Conservation (phyloP, 2,329 filamentous ascomycete genomes). For the Nigrospora sphaerica region DNA sequence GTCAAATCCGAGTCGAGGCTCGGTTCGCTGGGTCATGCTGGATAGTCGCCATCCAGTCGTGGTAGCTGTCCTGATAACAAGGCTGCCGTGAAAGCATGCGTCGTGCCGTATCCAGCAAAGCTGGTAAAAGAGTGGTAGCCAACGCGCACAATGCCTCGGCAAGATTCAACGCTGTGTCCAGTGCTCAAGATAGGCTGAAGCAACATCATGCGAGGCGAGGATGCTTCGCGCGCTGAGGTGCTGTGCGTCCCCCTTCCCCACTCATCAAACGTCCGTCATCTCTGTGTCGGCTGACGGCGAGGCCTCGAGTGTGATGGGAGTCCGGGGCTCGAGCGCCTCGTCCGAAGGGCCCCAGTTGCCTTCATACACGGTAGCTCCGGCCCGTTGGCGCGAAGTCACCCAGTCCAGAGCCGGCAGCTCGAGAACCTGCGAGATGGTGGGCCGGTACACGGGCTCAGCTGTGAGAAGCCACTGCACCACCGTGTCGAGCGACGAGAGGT, state of each 20-base stretch:
- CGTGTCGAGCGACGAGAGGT: slow-evolving; percentile 71
- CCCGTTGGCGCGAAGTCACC: slow-evolving; percentile 69
- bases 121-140: slow-evolving; percentile 15
- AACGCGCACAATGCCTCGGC: slow-evolving; percentile 12
- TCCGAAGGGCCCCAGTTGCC: slow-evolving; percentile 88
- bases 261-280: slow-evolving; percentile 49
- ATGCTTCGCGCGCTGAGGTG: slow-evolving; percentile 6
- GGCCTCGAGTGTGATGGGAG: not conserved
- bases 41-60: too few relatives aligned
- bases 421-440: slow-evolving; percentile 67
- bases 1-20: too few relatives aligned
- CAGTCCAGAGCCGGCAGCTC: slow-evolving; percentile 69
- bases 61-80: too few relatives aligned
- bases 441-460: slow-evolving; percentile 65
- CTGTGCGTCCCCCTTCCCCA: slow-evolving; percentile 7
- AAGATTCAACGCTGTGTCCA: slow-evolving; percentile 20
- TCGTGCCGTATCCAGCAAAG: slow-evolving; percentile 18
- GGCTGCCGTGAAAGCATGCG: too few relatives aligned
- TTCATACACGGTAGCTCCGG: slow-evolving; percentile 91
- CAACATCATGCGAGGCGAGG: slow-evolving; percentile 15
- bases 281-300: slow-evolving; percentile 38
- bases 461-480: slow-evolving; percentile 85
- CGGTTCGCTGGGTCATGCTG: too few relatives aligned
- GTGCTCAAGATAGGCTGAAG: slow-evolving; percentile 17
- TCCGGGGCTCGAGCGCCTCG: slow-evolving; percentile 28